A percentile compares a stretch with the other conserved stretches of the same genome.
These are phyloP conservation scores for Coemansia sp. DNA, from an alignment of 192 early-diverging fungal genomes.

Conservation along the genomic window DNA sequence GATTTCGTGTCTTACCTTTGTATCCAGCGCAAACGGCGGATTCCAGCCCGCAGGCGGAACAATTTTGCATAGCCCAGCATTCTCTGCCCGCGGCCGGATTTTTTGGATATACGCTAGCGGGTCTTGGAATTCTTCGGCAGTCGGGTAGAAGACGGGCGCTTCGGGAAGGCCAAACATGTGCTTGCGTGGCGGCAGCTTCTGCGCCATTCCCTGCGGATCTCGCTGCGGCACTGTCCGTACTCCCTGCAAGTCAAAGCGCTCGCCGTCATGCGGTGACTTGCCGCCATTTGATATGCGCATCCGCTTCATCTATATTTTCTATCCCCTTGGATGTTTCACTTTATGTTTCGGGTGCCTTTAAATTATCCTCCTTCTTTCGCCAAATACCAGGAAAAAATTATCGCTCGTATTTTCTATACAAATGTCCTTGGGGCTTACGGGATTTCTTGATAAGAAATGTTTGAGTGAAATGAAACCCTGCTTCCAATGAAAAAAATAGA, in stretches of 20 bases:
- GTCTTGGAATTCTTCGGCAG: constrained; percentile 75
- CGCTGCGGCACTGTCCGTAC: constrained; percentile 23
- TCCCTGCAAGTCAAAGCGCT: constrained; percentile 27
- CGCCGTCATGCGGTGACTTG: neutral
- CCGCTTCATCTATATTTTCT: constrained; percentile 31
- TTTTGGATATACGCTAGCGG: constrained; percentile 82
- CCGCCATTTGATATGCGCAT: constrained; percentile 31
- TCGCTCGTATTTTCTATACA: no score
- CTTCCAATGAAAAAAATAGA: no score
- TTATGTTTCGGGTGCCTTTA: no score
- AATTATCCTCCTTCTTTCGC: no score
- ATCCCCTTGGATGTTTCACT: no score
- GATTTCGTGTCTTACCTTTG: no score
- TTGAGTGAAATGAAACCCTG: no score
- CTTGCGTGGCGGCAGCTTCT: constrained; percentile 17
- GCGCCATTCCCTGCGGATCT: constrained; percentile 35
- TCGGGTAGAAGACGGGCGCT: constrained; percentile 80
- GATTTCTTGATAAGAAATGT: no score
- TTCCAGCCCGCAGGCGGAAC: constrained; percentile 85
- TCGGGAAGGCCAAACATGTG: constrained; percentile 71
- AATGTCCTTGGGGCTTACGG: no score
- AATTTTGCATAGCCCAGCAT: constrained; percentile 88
- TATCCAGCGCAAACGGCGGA: constrained; percentile 83
- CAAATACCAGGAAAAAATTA: no score
- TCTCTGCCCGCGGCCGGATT: constrained; percentile 73